These are phyloP conservation scores for Candida qinlingensis DNA, from an alignment of 805 yeast genomes.

Conservation along the genomic window DNA sequence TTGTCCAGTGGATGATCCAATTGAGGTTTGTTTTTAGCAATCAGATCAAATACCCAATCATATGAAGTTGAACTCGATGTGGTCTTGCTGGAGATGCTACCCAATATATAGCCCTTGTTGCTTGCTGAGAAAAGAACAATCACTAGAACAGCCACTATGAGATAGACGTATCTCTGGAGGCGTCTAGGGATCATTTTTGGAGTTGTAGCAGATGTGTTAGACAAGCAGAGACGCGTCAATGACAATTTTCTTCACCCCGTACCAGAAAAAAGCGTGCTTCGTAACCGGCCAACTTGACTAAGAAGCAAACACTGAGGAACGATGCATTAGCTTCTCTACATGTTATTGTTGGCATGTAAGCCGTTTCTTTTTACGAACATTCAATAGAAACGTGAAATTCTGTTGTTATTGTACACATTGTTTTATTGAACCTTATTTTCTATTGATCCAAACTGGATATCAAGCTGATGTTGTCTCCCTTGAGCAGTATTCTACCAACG, in stretches of 20 bases:
- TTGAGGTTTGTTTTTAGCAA: constrained; percentile 32
- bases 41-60: constrained; percentile 21
- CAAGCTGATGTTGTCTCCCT: constrained; percentile 91
- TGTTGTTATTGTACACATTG: too few species aligned
- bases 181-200: background rate
- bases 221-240: background rate
- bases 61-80: constrained; percentile 5
- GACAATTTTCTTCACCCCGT: background rate
- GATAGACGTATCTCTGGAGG: constrained; percentile 2
- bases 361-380: too few species aligned
- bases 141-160: background rate
- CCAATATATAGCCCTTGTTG: background rate
- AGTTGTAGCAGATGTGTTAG: background rate
- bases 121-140: background rate
- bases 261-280: too few species aligned
- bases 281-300: too few species aligned
- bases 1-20: constrained; percentile 34
- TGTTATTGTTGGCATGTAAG: too few species aligned
- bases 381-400: too few species aligned
- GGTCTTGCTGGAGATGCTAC: background rate
- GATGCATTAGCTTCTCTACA: too few species aligned
- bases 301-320: too few species aligned
- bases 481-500: constrained; percentile 74
- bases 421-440: background rate
- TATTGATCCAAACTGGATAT: constrained; percentile 35